Evolutionary conservation across 345 rosid genomes (phyloP).

Genomic region (Hibiscus tridactylites): DNA sequence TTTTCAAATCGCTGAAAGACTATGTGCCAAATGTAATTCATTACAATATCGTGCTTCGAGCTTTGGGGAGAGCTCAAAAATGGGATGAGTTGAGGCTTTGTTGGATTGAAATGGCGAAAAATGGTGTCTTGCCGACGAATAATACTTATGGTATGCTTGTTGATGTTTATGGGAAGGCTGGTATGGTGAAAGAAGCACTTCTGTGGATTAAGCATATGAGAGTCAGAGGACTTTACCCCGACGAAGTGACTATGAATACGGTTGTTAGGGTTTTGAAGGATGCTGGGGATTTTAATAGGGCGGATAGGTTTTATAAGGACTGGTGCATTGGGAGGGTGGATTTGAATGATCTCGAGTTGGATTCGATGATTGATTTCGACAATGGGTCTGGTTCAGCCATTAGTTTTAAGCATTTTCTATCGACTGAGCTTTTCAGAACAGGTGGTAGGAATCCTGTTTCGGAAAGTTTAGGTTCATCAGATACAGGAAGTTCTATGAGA

Average conservation of each 20-base stretch:
- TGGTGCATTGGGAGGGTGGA: conserved; percentile 65
- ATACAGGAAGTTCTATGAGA: conserved; percentile 26
- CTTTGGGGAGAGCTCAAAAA: conserved; percentile 69
- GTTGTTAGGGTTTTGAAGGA: conserved; percentile 74
- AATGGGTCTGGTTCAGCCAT: conserved; percentile 36
- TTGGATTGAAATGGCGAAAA: conserved; percentile 83
- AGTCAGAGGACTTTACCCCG: conserved; percentile 61
- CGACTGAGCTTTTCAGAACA: conserved; percentile 66
- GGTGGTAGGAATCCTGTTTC: conserved; percentile 50
- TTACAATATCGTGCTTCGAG: conserved; percentile 72
- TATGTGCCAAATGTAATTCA: conserved; percentile 74
- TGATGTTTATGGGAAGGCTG: conserved; percentile 86
- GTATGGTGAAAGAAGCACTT: conserved; percentile 70
- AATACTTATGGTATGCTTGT: conserved; percentile 82
- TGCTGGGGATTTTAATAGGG: conserved; percentile 56
- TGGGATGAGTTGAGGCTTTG: conserved; percentile 79
- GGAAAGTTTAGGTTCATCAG: conserved; percentile 19
- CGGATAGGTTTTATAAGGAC: conserved; percentile 66
- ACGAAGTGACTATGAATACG: conserved; percentile 73
- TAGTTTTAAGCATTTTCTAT: conserved; percentile 69
- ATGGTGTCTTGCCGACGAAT: conserved; percentile 58
- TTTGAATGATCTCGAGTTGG: conserved; percentile 62
- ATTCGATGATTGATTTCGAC: conserved; percentile 32
- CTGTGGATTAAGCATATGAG: conserved; percentile 90
- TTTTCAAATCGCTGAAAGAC: conserved; percentile 51